Conservation (phyloP, 768 basidiomycete genomes). For the Macrolepiota albuminosa region DNA sequence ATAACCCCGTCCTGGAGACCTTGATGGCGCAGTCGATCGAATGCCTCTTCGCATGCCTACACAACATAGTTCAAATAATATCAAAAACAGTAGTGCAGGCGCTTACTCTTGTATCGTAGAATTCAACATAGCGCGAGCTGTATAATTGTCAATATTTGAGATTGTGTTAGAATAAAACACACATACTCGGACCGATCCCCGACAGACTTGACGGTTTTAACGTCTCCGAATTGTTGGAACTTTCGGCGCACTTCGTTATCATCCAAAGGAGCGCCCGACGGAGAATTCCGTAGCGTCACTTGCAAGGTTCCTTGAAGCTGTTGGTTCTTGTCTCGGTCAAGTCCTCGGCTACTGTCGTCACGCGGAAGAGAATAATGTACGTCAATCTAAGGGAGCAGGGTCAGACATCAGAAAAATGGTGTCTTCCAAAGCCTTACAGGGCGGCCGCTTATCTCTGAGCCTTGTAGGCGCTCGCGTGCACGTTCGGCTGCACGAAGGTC, state of each 20-base stretch:
- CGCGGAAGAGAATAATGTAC: conserved; percentile 96
- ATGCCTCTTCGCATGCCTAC: conserved; percentile 74
- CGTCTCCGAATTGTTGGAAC: conserved; percentile 87
- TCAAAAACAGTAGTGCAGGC: no score
- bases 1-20: conserved; percentile 81
- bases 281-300: conserved; percentile 69
- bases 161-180: not conserved
- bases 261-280: conserved; percentile 65
- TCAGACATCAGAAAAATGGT: conserved; percentile 4
- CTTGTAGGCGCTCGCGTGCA: conserved; percentile 88
- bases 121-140: conserved; percentile 91
- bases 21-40: conserved; percentile 75
- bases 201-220: conserved; percentile 71
- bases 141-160: not conserved
- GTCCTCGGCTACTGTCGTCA: conserved; percentile 69
- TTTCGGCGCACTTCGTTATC: conserved; percentile 83
- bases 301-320: conserved; percentile 83
- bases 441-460: conserved; percentile 80
- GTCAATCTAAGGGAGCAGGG: conserved; percentile 69
- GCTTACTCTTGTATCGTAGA: conserved; percentile 81
- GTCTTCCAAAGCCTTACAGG: conserved; percentile 54
- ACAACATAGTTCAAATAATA: not conserved
- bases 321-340: conserved; percentile 80
- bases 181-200: conserved; percentile 60
- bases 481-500: conserved; percentile 91